These are phyloP conservation scores for Daldinia childiae DNA, from an alignment of 495 filamentous ascomycete genomes.

Conservation along the genomic window DNA sequence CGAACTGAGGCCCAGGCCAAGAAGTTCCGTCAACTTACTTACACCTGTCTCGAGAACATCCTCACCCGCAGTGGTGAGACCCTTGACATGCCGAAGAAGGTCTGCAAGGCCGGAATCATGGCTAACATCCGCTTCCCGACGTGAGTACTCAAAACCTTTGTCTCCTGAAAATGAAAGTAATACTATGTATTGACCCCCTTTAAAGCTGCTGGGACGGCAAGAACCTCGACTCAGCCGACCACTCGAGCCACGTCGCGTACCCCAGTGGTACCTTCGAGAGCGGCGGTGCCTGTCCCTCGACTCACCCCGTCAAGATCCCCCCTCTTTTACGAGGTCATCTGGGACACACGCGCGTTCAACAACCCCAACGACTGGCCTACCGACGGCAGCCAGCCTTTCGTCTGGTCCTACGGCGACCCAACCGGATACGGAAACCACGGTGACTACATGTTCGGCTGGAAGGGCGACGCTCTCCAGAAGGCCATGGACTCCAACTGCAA, in stretches of 20 bases:
- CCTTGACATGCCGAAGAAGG: constrained; percentile 44
- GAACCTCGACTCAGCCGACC: constrained; percentile 50
- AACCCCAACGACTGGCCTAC: constrained; percentile 55
- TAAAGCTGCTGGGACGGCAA: constrained; percentile 47
- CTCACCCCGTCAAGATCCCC: constrained; percentile 50
- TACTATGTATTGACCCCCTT: constrained; percentile 3
- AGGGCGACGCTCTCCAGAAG: constrained; percentile 50
- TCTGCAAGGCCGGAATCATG: constrained; percentile 54
- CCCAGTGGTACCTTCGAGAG: constrained; percentile 50
- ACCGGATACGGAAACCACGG: constrained; percentile 54
- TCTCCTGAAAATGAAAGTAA: neutral
- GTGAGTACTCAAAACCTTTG: constrained; percentile 21
- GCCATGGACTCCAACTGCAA: constrained; percentile 54
- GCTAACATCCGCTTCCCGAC: constrained; percentile 49
- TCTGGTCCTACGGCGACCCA: constrained; percentile 53
- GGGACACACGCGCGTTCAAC: constrained; percentile 50
- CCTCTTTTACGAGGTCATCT: constrained; percentile 53
- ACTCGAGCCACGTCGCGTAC: constrained; percentile 53
- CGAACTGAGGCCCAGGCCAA: constrained; percentile 37
- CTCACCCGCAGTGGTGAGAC: constrained; percentile 45
- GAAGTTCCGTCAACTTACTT: constrained; percentile 47
- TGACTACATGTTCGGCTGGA: constrained; percentile 57
- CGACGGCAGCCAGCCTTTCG: constrained; percentile 57
- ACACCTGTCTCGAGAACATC: constrained; percentile 45
- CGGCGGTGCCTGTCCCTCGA: constrained; percentile 50